Conservation (phyloP, 2,329 filamentous ascomycete genomes). For the Periconia sp. region DNA sequence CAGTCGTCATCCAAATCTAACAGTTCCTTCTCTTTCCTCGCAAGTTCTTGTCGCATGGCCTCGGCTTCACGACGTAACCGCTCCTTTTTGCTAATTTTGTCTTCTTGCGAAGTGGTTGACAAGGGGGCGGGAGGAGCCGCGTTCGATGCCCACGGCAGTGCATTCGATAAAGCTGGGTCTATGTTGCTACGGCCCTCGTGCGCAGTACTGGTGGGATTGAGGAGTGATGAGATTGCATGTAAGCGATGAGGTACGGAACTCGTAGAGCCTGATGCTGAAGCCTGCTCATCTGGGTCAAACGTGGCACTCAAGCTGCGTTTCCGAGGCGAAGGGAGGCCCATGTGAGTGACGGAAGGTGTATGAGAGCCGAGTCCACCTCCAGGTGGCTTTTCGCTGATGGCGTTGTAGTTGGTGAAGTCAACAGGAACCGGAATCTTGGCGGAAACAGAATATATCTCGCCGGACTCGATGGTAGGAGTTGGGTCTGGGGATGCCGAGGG, state of each 20-base stretch:
- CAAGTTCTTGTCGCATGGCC: conserved; percentile 33
- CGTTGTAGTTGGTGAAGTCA: conserved; percentile 41
- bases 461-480: conserved; percentile 27
- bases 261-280: conserved; percentile 9
- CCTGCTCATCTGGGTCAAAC: conserved; percentile 28
- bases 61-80: conserved; percentile 34
- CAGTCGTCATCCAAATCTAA: conserved; percentile 28
- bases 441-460: conserved; percentile 29
- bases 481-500: conserved; percentile 40
- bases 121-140: conserved; percentile 16
- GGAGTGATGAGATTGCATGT: conserved; percentile 37
- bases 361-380: conserved; percentile 12
- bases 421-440: conserved; percentile 36
- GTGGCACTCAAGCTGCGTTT: conserved; percentile 42
- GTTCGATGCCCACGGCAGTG: conserved; percentile 19
- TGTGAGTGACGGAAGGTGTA: conserved; percentile 16
- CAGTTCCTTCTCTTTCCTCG: conserved; percentile 32
- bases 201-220: conserved; percentile 26
- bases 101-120: conserved; percentile 20
- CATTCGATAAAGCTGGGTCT: conserved; percentile 32
- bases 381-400: conserved; percentile 11
- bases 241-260: conserved; percentile 33
- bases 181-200: conserved; percentile 27
- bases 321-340: conserved; percentile 27
- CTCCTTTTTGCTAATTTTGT: conserved; percentile 32